Evolutionary conservation across 2,329 filamentous ascomycete species (phyloP).

Genomic region (Cercospora citrullina): DNA sequence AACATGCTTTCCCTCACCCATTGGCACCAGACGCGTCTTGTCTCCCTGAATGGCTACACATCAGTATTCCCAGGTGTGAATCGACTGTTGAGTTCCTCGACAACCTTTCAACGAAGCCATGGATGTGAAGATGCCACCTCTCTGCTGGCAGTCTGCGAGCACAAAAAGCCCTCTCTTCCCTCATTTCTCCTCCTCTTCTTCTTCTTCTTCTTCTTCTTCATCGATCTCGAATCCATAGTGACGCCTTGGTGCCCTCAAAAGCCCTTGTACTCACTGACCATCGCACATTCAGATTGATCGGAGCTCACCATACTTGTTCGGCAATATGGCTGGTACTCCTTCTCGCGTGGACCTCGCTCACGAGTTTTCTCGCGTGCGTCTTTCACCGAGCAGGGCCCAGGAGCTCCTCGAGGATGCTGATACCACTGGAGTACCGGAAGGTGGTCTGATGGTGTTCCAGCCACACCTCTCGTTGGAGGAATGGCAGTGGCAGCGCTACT

Average conservation of each 20-base stretch:
- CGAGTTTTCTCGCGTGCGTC: neutral
- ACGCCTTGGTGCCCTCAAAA: neutral
- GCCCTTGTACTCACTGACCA: constrained; percentile 1
- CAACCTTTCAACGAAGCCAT: neutral
- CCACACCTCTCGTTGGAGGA: neutral
- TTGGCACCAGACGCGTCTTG: neutral
- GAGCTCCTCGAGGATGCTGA: neutral
- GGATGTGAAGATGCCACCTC: neutral
- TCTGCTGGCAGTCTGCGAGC: neutral
- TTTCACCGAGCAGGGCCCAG: neutral
- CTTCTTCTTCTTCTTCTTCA: neutral
- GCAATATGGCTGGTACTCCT: neutral
- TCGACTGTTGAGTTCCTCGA: neutral
- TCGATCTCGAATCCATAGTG: neutral
- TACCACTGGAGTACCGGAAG: neutral
- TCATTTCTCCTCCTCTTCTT: neutral
- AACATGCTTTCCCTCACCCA: neutral
- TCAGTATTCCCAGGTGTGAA: neutral
- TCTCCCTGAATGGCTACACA: neutral
- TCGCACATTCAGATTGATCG: neutral
- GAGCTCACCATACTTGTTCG: neutral
- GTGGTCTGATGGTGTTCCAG: neutral
- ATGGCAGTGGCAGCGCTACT: neutral
- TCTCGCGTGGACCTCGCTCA: neutral
- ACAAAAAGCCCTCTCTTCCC: neutral